Conservation (phyloP, 2,329 filamentous ascomycete species). For the Fusarium fracticaudum region DNA sequence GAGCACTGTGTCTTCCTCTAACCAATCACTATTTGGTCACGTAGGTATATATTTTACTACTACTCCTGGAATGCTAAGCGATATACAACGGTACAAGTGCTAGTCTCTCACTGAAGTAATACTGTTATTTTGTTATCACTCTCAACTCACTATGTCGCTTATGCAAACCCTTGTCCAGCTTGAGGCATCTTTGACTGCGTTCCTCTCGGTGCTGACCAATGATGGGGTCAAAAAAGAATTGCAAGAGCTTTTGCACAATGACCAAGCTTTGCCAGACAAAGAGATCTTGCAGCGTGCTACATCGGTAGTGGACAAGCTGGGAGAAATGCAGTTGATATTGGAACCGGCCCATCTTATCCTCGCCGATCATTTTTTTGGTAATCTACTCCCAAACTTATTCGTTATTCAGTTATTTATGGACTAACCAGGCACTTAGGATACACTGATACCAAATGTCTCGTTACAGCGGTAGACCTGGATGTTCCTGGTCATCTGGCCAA, state of each 20-base stretch:
- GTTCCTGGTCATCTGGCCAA: not conserved
- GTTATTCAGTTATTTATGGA: not conserved
- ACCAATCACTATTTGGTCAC: not conserved
- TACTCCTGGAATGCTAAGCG: not conserved
- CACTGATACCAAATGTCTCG: not conserved
- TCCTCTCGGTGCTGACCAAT: not conserved
- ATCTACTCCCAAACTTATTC: accelerated
- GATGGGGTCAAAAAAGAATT: not conserved
- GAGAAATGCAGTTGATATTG: not conserved
- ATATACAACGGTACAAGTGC: not conserved
- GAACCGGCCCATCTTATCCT: not conserved
- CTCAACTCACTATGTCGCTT: not conserved
- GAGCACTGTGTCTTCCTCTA: not conserved
- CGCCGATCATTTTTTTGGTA: not conserved
- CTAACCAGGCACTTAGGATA: not conserved
- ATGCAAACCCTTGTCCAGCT: not conserved
- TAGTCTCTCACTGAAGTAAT: not conserved
- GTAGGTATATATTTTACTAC: not conserved
- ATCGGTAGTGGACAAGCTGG: not conserved
- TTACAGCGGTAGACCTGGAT: not conserved
- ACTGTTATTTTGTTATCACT: not conserved
- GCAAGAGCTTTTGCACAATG: not conserved
- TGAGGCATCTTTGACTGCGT: not conserved
- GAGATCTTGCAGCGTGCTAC: not conserved
- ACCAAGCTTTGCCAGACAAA: not conserved